A percentile compares a stretch with the other conserved stretches of the same genome.
Conservation (phyloP, 805 yeast genomes). For the Candida boidinii region DNA sequence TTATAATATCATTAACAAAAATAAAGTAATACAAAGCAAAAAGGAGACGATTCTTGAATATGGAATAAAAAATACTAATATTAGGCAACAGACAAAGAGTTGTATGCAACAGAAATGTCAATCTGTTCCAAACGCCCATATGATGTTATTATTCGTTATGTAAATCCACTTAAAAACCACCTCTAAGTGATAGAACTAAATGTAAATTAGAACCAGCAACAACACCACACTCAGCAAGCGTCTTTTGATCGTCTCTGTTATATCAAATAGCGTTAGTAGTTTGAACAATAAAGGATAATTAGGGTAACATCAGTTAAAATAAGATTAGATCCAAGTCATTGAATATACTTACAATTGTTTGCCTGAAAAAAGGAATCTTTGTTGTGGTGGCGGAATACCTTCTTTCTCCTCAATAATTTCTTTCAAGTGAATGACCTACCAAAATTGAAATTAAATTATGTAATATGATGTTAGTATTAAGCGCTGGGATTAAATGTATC, state of each 20-base stretch:
- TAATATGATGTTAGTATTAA: too few species aligned
- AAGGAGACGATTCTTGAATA: too few species aligned
- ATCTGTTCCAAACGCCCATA: too few species aligned
- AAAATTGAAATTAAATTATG: too few species aligned
- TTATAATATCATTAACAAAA: too few species aligned
- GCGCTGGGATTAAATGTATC: too few species aligned
- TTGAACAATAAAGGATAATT: neutral
- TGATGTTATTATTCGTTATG: too few species aligned
- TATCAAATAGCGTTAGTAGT: neutral
- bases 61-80: too few species aligned
- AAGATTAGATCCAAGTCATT: neutral
- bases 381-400: conserved; percentile 96
- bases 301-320: neutral
- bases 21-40: too few species aligned
- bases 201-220: conserved; percentile 83
- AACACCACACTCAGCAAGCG: conserved; percentile 66
- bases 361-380: conserved; percentile 82
- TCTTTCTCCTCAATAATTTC: conserved; percentile 93
- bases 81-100: too few species aligned
- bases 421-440: conserved; percentile 54
- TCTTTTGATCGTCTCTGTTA: conserved; percentile 60
- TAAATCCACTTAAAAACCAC: too few species aligned
- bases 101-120: too few species aligned
- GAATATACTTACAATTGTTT: conserved; percentile 65
- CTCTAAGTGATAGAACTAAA: conserved; percentile 86